phyloP scores from a whole-genome alignment of 768 basidiomycete species.

The Bullera alba region DNA sequence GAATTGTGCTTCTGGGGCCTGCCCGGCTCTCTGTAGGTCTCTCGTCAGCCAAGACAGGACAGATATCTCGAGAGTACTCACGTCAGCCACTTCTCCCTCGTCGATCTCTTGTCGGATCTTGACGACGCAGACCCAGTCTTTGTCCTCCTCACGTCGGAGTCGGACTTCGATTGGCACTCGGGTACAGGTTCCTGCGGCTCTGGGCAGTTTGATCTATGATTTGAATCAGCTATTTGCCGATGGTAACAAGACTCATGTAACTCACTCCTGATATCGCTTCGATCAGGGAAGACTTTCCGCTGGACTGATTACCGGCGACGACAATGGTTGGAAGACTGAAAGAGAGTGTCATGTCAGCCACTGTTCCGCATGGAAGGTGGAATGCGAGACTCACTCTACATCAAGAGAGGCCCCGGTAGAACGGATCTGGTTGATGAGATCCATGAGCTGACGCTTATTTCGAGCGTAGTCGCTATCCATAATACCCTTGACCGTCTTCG shows the following conservation, averaged over 20 bases:
- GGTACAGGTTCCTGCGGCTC: constrained; percentile 9
- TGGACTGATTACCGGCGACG: constrained; percentile 7
- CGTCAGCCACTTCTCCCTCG: not conserved
- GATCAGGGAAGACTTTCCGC: constrained; percentile 7
- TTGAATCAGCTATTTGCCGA: no score
- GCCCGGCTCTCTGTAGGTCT: not conserved
- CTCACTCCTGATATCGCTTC: constrained; percentile 12
- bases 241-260: not conserved
- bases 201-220: constrained; percentile 11
- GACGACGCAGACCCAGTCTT: constrained; percentile 2
- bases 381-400: constrained; percentile 6
- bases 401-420: constrained; percentile 5
- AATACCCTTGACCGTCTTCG: not conserved
- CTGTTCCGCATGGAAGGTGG: not conserved
- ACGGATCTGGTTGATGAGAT: constrained; percentile 5
- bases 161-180: constrained; percentile 10
- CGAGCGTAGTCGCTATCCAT: constrained; percentile 3
- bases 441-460: constrained; percentile 7
- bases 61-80: not conserved
- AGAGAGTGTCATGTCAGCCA: not conserved
- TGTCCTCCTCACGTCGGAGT: constrained; percentile 2
- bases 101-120: constrained; percentile 6
- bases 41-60: not conserved
- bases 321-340: constrained; percentile 10
- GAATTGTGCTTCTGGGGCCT: not conserved